These are phyloP conservation scores for Pterocarpus macrocarpus DNA, from an alignment of 306 rosid species.

Conservation along the genomic window DNA sequence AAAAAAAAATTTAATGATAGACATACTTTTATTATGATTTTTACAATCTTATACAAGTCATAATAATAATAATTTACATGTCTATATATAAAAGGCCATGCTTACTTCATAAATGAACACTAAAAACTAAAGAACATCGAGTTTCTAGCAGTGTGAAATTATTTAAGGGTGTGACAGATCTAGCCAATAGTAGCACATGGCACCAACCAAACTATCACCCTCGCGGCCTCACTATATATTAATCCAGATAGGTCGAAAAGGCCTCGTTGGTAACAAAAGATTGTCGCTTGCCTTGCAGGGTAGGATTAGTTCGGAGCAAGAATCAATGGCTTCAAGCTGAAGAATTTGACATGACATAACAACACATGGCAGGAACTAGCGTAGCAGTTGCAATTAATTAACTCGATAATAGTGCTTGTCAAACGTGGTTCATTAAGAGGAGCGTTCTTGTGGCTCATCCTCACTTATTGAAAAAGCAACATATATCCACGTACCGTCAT, in stretches of 20 bases:
- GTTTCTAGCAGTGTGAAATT: no score
- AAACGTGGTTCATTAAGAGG: neutral
- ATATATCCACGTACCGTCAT: neutral
- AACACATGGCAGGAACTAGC: neutral
- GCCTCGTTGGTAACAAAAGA: constrained; percentile 42
- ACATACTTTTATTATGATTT: no score
- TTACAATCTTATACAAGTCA: no score
- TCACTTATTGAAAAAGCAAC: neutral
- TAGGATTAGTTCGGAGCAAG: constrained; percentile 11
- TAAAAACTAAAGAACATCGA: no score
- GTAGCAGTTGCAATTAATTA: neutral
- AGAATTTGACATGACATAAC: constrained; percentile 37
- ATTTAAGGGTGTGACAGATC: no score
- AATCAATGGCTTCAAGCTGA: constrained; percentile 44
- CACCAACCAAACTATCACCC: constrained; percentile 27
- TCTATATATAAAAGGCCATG: no score
- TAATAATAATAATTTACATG: no score
- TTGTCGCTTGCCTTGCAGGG: constrained; percentile 11
- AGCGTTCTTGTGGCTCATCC: neutral
- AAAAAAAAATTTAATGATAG: no score
- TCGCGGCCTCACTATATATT: neutral
- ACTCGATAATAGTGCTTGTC: neutral
- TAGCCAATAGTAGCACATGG: neutral
- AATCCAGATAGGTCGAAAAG: neutral
- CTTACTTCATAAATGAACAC: no score